Evolutionary conservation across 2,329 filamentous ascomycete genomes (phyloP).

Genomic region (Lasiodiplodia sp.): DNA sequence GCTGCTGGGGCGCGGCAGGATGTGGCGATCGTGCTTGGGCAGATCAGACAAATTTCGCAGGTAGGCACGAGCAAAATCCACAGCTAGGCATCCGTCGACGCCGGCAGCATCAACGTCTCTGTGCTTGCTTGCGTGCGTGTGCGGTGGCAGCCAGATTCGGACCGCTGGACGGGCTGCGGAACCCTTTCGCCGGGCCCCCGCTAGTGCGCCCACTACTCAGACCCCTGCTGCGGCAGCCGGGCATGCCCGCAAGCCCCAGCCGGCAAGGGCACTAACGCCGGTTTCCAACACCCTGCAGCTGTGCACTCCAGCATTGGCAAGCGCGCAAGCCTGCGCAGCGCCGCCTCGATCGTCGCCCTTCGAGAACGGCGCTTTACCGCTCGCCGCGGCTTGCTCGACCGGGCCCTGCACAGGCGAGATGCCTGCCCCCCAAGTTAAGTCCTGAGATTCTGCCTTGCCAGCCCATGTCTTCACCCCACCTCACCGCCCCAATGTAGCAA

Average conservation of each 20-base stretch:
- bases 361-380: constrained; percentile 41
- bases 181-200: constrained; percentile 18
- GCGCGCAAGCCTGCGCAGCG: constrained; percentile 24
- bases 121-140: constrained; percentile 16
- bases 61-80: constrained; percentile 19
- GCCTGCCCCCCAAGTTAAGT: constrained; percentile 23
- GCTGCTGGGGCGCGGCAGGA: constrained; percentile 26
- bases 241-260: constrained; percentile 16
- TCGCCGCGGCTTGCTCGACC: constrained; percentile 40
- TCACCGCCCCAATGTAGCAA: constrained; percentile 45
- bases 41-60: constrained; percentile 26
- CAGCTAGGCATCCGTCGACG: constrained; percentile 2
- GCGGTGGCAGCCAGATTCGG: constrained; percentile 21
- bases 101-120: constrained; percentile 8
- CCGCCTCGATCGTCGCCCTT: constrained; percentile 30
- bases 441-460: constrained; percentile 36
- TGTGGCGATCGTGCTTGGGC: constrained; percentile 25
- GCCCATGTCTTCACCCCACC: constrained; percentile 31
- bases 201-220: constrained; percentile 2
- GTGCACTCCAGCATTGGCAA: constrained; percentile 24
- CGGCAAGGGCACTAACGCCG: constrained; percentile 17
- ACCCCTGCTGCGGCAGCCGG: constrained; percentile 6
- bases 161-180: constrained; percentile 6
- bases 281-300: constrained; percentile 28
- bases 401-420: constrained; percentile 22